phyloP scores from a whole-genome alignment of 345 rosid species.

The Lenwebbia sp. region DNA sequence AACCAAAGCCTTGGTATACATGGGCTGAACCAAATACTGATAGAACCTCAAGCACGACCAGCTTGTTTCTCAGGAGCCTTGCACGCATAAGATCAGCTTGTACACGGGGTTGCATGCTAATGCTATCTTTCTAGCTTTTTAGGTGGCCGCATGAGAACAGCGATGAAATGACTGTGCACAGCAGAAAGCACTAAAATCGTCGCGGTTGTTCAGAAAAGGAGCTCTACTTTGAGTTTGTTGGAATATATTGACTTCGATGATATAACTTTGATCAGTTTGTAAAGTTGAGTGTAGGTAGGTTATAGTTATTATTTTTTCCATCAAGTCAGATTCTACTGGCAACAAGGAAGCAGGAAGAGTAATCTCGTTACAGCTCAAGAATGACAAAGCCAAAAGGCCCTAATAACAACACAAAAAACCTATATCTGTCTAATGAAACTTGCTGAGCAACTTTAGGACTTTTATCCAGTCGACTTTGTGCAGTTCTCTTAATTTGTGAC shows the following conservation, averaged over 20 bases:
- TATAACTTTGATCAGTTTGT: not conserved
- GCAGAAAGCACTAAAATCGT: not conserved
- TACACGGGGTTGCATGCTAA: too few relatives aligned
- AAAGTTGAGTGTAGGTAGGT: not conserved
- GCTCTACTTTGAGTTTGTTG: not conserved
- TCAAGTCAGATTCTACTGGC: not conserved
- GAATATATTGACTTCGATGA: not conserved
- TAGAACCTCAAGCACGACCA: too few relatives aligned
- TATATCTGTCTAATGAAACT: not conserved
- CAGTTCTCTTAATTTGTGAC: too few relatives aligned
- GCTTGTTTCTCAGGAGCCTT: too few relatives aligned
- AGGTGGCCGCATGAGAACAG: not conserved
- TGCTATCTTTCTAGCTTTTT: not conserved
- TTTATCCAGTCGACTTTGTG: not conserved
- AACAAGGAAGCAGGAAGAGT: not conserved
- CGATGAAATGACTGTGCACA: not conserved
- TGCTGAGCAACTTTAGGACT: not conserved
- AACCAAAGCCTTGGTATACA: too few relatives aligned
- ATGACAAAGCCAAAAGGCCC: not conserved
- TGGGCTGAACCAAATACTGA: too few relatives aligned
- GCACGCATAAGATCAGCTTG: too few relatives aligned
- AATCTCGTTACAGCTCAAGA: not conserved
- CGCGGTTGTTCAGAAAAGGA: not conserved
- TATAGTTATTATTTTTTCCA: too few relatives aligned
- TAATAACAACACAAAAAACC: not conserved